Percentiles rank a stretch among this genome's conserved stretches.
phyloP scores from a whole-genome alignment of 306 rosid species.

The Spatholobus suberectus region DNA sequence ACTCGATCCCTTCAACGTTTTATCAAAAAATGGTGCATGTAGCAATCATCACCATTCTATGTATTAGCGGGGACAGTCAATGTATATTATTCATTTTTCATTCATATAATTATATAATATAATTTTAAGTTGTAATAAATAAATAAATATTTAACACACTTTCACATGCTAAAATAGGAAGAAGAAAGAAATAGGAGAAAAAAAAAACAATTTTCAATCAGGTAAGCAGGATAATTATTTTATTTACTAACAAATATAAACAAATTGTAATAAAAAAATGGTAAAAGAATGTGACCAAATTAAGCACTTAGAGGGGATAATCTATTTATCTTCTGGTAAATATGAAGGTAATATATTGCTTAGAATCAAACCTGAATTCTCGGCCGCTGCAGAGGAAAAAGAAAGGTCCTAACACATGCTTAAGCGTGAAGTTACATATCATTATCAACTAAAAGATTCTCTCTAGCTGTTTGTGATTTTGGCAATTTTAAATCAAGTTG shows the following conservation, averaged over 20 bases:
- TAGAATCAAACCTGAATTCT: background rate
- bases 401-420: background rate
- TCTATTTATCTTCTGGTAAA: background rate
- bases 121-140: too few relatives aligned
- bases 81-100: background rate
- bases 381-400: background rate
- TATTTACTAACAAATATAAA: background rate
- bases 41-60: background rate
- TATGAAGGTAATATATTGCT: background rate
- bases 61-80: too few relatives aligned
- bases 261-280: background rate
- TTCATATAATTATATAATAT: background rate
- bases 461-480: slow-evolving; percentile 2
- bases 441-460: slow-evolving; percentile 23
- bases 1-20: background rate
- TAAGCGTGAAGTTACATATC: slow-evolving; percentile 42
- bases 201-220: background rate
- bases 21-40: background rate
- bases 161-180: too few relatives aligned
- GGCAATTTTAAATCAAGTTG: background rate
- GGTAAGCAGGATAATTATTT: too few relatives aligned
- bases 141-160: background rate
- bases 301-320: background rate
- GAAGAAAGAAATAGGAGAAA: too few relatives aligned
- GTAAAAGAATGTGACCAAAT: background rate